Conservation (phyloP, 306 rosid species). For the Amphicarpaea edgeworthii region DNA sequence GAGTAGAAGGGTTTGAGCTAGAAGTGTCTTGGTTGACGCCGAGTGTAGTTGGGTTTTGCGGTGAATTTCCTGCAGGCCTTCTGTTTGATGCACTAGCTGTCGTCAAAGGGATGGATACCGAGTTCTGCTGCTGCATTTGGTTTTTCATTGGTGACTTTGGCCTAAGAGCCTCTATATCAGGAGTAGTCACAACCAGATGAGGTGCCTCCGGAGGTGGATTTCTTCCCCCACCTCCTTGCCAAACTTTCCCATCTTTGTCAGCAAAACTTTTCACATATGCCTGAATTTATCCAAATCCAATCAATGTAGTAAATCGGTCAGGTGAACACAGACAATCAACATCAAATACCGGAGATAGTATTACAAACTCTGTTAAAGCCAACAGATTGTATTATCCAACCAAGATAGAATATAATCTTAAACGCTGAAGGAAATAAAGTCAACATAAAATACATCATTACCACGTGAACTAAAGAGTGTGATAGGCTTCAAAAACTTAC, state of each 20-base stretch:
- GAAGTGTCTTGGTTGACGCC: constrained; percentile 68
- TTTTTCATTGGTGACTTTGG: constrained; percentile 99
- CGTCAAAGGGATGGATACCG: constrained; percentile 70
- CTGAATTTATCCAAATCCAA: constrained; percentile 56
- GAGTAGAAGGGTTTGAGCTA: constrained; percentile 72
- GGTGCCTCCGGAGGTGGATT: constrained; percentile 98
- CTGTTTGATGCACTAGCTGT: constrained; percentile 65
- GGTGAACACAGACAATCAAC: constrained; percentile 15
- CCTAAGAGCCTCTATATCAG: constrained; percentile 90
- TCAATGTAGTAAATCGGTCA: constrained; percentile 44
- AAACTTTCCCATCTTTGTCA: constrained; percentile 96
- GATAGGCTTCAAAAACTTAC: constrained; percentile 20
- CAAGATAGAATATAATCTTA: constrained; percentile 25
- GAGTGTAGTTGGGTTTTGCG: constrained; percentile 60
- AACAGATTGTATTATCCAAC: not conserved
- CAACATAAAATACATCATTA: not conserved
- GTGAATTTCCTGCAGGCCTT: constrained; percentile 82
- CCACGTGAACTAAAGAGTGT: not conserved
- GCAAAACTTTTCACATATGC: constrained; percentile 79
- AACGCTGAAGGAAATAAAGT: constrained; percentile 17
- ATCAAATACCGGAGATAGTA: constrained; percentile 6
- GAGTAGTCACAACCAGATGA: constrained; percentile 93
- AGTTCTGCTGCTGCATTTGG: constrained; percentile 87
- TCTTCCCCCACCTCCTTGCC: constrained; percentile 99
- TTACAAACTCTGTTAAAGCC: not conserved